Evolutionary conservation across 2,329 filamentous ascomycete genomes (phyloP), one percentile per base, ranked within the genome.

Genomic region (Plenodomus lindquistii): DNA sequence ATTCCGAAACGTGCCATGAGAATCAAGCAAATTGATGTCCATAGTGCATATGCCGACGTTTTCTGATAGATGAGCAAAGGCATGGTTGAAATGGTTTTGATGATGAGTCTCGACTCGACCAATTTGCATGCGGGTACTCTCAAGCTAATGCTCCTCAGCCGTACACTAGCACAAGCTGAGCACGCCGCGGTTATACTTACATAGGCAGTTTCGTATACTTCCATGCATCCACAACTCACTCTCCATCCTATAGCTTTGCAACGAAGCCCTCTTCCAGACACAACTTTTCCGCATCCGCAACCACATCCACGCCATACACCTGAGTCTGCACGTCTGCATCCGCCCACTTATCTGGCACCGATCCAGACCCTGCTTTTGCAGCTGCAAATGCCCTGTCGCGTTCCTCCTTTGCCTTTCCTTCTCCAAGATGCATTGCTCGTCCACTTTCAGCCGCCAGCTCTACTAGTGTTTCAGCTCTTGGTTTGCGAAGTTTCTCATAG

Each of bases 341-440:
- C 8, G 77, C 78, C 78, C 78, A 80, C 60, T 77, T 78, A 52
- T 80, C 78, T 8, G 78, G 78, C 40, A 79, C 76, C 22, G 71
- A 70, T 1, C 74, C 76, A 5, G 68, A 71, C 0, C 72, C 73
- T 9, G 65, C 59, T 62, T 75, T 78, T 48, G 79, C 50, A 10
- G 73, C 75, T 2, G 72, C 79, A 45, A 85, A 85, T 42, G 78
- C 73, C 64, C 74, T 78, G 55, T 85, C 82, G 4, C 82, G 71
- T 66, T 83, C 79, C 58, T 81, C 79, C 70, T 84, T 83, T 7
- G 80, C 82, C 31, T 77, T 79, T 4, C 82, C 82, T 4, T 81
- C 78, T 2, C 81, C 81, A 18, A 85, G 63, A 69, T 85, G 82
- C 69, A 85, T 66, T 1, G 73, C 75, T 19, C 78, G 67, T 2